phyloP scores from a whole-genome alignment of 2,329 filamentous ascomycete species.

The Claviceps capensis region DNA sequence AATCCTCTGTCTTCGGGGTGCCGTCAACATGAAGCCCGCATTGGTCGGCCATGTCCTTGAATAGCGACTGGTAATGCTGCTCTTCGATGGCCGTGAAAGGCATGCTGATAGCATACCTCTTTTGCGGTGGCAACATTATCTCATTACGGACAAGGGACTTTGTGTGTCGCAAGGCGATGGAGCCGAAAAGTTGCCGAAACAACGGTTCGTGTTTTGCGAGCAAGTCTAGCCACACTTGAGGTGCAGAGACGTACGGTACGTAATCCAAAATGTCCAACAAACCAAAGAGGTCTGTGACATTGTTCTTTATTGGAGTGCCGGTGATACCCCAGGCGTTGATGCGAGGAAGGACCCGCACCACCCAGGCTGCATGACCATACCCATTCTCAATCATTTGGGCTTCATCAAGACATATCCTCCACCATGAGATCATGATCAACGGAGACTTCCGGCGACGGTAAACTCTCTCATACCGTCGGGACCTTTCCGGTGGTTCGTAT shows the following conservation, averaged over 20 bases:
- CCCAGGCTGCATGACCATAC: constrained; percentile 66
- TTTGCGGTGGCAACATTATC: constrained; percentile 66
- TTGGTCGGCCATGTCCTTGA: constrained; percentile 59
- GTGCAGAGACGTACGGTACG: constrained; percentile 56
- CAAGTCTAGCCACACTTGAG: constrained; percentile 54
- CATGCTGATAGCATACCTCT: constrained; percentile 74
- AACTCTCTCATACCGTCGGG: constrained; percentile 49
- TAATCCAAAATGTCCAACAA: constrained; percentile 69
- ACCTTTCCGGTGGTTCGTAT: constrained; percentile 52
- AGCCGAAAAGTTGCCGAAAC: constrained; percentile 56
- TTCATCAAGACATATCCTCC: constrained; percentile 66
- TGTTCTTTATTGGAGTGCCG: constrained; percentile 71
- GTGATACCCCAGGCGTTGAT: constrained; percentile 86
- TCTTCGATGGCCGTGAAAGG: constrained; percentile 86
- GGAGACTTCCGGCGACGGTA: constrained; percentile 59
- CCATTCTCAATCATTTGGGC: constrained; percentile 91
- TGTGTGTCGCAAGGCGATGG: constrained; percentile 69
- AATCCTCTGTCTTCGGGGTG: constrained; percentile 43
- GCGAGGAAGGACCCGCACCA: constrained; percentile 69
- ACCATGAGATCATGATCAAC: constrained; percentile 72
- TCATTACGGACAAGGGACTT: constrained; percentile 72
- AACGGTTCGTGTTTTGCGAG: constrained; percentile 44
- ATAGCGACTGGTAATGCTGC: constrained; percentile 69
- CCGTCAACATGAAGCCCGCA: constrained; percentile 55
- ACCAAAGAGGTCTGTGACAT: constrained; percentile 64